Evolutionary conservation across 2,329 filamentous ascomycete genomes (phyloP).

Genomic region (Lecanicillium sp.): DNA sequence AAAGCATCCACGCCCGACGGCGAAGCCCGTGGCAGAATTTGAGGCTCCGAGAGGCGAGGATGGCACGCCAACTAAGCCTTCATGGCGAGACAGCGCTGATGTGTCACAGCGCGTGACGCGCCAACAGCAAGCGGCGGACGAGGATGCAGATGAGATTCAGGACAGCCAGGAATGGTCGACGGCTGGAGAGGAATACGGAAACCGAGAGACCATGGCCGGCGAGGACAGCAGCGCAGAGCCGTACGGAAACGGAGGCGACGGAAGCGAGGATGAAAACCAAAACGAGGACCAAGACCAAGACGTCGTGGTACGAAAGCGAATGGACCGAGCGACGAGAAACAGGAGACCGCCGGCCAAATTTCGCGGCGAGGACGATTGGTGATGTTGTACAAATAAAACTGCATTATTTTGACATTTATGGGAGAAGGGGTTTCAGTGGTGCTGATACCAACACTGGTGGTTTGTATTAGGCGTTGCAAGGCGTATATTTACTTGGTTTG

Average conservation of each 20-base stretch:
- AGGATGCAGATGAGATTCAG: slow-evolving; percentile 21
- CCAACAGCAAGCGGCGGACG: background rate
- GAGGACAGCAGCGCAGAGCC: slow-evolving; percentile 4
- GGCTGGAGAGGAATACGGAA: slow-evolving; percentile 6
- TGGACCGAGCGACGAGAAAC: slow-evolving; percentile 24
- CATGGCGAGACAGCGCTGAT: background rate
- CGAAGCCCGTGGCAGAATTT: slow-evolving; percentile 14
- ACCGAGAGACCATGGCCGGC: background rate
- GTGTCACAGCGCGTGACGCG: background rate
- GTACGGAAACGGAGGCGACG: background rate
- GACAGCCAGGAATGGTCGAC: slow-evolving; percentile 20
- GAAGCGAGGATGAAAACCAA: slow-evolving; percentile 12
- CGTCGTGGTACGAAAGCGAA: slow-evolving; percentile 23
- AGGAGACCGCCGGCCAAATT: slow-evolving; percentile 32
- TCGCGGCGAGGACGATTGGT: slow-evolving; percentile 25
- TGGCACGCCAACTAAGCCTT: background rate
- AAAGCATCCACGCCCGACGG: slow-evolving; percentile 28
- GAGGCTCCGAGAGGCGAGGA: background rate
- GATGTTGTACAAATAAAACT: slow-evolving; percentile 16
- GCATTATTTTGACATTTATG: background rate
- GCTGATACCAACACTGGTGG: no score
- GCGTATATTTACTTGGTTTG: no score
- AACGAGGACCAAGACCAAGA: slow-evolving; percentile 27
- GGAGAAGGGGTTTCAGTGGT: background rate
- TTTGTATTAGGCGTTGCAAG: no score